Base-by-base conservation (phyloP, 441 rosid species). In the Oxalis stricta region DNA sequence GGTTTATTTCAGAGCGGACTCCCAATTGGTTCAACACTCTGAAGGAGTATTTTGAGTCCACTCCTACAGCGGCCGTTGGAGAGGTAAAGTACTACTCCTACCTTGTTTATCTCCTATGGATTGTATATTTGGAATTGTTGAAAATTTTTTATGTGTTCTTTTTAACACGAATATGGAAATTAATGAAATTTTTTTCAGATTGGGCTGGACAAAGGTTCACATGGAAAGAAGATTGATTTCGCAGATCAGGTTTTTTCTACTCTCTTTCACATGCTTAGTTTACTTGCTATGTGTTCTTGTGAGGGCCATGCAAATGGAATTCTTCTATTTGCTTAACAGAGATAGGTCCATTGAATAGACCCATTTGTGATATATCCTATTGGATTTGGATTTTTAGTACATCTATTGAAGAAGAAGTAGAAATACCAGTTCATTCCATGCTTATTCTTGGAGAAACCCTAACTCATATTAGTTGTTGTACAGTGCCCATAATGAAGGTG, bases 21-120 rank as follows among this genome's bases (percentile, higher is more conserved):
- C 79, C 84, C 24, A 61, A 59, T 9, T 89, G 98, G 98, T 72
- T 85, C 56, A 59, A 45, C 48, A 56, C 65, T 8, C 72, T 89
- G 30, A 82, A 77, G 73, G 72, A 71, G 15, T 63, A 63, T 19
- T 68, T 89, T 52, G 72, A 71, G 44, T 50, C 62, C 48, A 73
- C 76, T 48, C 98, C 98, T 41, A 38, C 70, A 53, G 96, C 98
- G 58, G 93, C 96, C 32, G 66, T 89, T 65, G 98, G 98, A 65
- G 97, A 88, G 81, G 87, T 81, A 44, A 32, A 46, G 1, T 21
- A n/a, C 17, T 6, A 49, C 5, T 28, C 17, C 44, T 35, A 23
- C 30, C 32, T 34, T 62, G 8, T 22, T 17, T 28, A 31, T 35
- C 22, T 31, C 24, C 37, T 46, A 8, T 15, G n/a, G n/a, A n/a